A percentile compares a stretch with the other conserved stretches of the same genome.
phyloP scores from a whole-genome alignment of 306 rosid species.

The Pachyrhizus erosus region DNA sequence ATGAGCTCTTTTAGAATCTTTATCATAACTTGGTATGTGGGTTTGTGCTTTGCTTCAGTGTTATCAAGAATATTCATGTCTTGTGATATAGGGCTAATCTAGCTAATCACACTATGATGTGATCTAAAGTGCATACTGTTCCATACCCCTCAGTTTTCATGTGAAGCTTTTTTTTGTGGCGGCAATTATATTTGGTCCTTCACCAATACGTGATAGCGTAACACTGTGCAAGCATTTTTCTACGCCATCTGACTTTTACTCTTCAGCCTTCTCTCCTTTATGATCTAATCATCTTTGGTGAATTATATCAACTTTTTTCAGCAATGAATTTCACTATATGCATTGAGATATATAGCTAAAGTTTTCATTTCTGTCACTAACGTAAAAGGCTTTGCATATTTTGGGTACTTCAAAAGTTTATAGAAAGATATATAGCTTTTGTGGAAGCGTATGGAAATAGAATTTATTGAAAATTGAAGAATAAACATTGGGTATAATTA shows the following conservation, averaged over 20 bases:
- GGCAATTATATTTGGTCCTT: conserved; percentile 25
- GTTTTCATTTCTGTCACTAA: not conserved
- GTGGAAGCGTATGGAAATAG: not conserved
- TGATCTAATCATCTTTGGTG: not conserved
- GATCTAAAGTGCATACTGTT: not conserved
- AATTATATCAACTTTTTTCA: conserved; percentile 31
- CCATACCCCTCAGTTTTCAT: not conserved
- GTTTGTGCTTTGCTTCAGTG: conserved; percentile 82
- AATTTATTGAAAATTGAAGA: not conserved
- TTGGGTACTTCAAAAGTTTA: conserved; percentile 23
- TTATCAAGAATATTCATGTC: conserved; percentile 78
- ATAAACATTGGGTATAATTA: not conserved
- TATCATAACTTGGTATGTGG: conserved; percentile 59
- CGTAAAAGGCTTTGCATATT: conserved; percentile 33
- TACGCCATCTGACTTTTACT: conserved; percentile 10
- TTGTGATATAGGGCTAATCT: conserved; percentile 60
- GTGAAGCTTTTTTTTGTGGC: not conserved
- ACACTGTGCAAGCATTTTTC: conserved; percentile 12
- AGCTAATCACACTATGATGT: not conserved
- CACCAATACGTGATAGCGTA: conserved; percentile 13
- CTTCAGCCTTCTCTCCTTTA: conserved; percentile 30
- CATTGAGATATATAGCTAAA: not conserved
- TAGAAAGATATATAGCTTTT: conserved; percentile 12
- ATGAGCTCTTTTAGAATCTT: conserved; percentile 49
- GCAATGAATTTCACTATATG: conserved; percentile 17